Percentiles rank a stretch among this genome's conserved stretches.
These are phyloP conservation scores for Fomitopsis schrenkii DNA, from an alignment of 1,284 basidiomycete genomes.

Conservation along the genomic window DNA sequence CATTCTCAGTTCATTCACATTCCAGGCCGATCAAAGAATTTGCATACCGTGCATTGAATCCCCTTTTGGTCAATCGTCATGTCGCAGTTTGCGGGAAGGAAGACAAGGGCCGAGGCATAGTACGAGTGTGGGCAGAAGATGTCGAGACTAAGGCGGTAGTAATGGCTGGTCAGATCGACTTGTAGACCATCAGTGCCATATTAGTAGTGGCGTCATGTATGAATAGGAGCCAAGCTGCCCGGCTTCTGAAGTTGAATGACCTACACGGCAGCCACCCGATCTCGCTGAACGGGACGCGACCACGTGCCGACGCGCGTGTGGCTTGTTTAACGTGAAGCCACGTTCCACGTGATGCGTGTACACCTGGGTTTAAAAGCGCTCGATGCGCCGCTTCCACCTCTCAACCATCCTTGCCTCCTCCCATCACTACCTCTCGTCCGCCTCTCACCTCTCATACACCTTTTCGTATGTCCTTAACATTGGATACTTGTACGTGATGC, in stretches of 20 bases:
- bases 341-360: conserved; percentile 6
- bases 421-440: conserved; percentile 13
- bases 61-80: conserved; percentile 61
- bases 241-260: no score
- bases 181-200: conserved; percentile 1
- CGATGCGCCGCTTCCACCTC: conserved; percentile 10
- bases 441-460: conserved; percentile 1
- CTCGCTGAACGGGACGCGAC: neutral
- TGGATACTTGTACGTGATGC: neutral
- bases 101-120: conserved; percentile 26
- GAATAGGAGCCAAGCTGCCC: neutral
- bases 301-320: conserved; percentile 13
- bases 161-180: conserved; percentile 54
- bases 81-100: conserved; percentile 52
- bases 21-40: conserved; percentile 45
- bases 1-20: conserved; percentile 45
- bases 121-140: conserved; percentile 29
- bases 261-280: no score
- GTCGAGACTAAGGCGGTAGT: conserved; percentile 47
- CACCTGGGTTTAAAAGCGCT: conserved; percentile 14
- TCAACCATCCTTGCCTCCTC: conserved; percentile 10
- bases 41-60: conserved; percentile 74
- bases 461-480: conserved; percentile 2
- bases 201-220: neutral
- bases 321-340: conserved; percentile 14